phyloP scores from a whole-genome alignment of 371 early-diverging fungal species.

The Zopfochytrium polystomum region DNA sequence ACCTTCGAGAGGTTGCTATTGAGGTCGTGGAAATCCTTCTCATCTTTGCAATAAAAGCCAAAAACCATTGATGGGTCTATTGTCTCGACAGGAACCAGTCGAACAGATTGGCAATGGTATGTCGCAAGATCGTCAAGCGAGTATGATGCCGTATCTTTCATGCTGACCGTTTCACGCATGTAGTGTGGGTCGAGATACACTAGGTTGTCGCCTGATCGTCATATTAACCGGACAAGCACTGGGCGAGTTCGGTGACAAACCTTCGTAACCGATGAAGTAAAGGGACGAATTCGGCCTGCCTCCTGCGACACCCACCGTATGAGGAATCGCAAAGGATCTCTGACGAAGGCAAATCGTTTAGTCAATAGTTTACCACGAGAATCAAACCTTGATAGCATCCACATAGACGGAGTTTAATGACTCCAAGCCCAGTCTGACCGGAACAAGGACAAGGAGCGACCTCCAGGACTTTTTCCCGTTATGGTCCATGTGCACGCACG shows the following conservation, averaged over 20 bases:
- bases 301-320: slow-evolving; percentile 87
- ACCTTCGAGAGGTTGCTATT: slow-evolving; percentile 53
- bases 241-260: slow-evolving; percentile 44
- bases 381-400: slow-evolving; percentile 60
- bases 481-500: slow-evolving; percentile 24
- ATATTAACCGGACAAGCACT: too few relatives aligned
- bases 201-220: slow-evolving; percentile 61
- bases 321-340: slow-evolving; percentile 67
- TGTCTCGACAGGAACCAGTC: slow-evolving; percentile 66
- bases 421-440: slow-evolving; percentile 85
- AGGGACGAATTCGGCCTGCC: slow-evolving; percentile 91
- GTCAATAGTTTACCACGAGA: not conserved
- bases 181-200: slow-evolving; percentile 94
- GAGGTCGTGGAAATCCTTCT: slow-evolving; percentile 64
- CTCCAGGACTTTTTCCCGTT: slow-evolving; percentile 20
- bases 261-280: slow-evolving; percentile 87
- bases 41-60: slow-evolving; percentile 80
- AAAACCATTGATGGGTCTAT: slow-evolving; percentile 92
- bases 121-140: slow-evolving; percentile 60
- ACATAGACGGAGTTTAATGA: slow-evolving; percentile 81
- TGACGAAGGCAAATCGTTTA: slow-evolving; percentile 1
- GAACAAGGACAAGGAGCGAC: slow-evolving; percentile 71
- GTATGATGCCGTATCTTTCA: slow-evolving; percentile 29
- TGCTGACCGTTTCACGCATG: slow-evolving; percentile 52
- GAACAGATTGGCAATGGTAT: slow-evolving; percentile 77